A percentile compares a stretch with the other conserved stretches of the same genome.
Conservation (phyloP, 1,284 basidiomycete species). For the Moniliella sp. region DNA sequence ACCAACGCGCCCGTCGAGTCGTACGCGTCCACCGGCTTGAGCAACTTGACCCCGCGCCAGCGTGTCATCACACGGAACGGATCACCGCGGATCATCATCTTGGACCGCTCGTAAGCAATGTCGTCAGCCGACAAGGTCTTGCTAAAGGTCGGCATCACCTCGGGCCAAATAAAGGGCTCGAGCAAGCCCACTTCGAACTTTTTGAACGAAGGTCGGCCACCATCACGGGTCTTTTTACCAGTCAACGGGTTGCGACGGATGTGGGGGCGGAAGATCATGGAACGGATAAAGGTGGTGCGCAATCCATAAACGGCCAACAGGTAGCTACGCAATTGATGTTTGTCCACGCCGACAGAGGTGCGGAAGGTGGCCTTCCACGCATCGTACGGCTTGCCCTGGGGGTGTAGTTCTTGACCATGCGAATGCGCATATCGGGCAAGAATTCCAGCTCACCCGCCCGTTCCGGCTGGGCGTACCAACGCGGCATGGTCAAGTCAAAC, state of each 20-base stretch:
- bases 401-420: constrained; percentile 63
- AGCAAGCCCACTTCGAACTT: constrained; percentile 30
- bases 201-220: constrained; percentile 17
- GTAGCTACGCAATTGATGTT: constrained; percentile 72
- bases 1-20: neutral
- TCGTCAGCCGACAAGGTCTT: constrained; percentile 12
- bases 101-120: constrained; percentile 12
- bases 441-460: constrained; percentile 52
- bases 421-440: constrained; percentile 65
- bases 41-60: neutral
- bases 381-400: constrained; percentile 61
- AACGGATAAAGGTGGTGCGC: constrained; percentile 73
- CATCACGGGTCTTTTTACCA: constrained; percentile 38
- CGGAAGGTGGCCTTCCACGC: constrained; percentile 85
- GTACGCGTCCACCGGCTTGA: neutral
- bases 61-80: constrained; percentile 16
- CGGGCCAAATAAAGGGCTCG: constrained; percentile 31
- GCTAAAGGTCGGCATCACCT: constrained; percentile 14
- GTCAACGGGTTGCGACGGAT: constrained; percentile 7
- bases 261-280: constrained; percentile 49
- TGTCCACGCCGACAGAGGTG: constrained; percentile 58
- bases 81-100: constrained; percentile 22
- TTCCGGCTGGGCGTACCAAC: constrained; percentile 23
- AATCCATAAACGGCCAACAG: constrained; percentile 53
- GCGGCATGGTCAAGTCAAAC: constrained; percentile 8